Percentiles rank a stretch among this genome's conserved stretches.
Evolutionary conservation across 176 grass and related monocot genomes (phyloP).

Genomic region (Miscanthus lutarioriparius): DNA sequence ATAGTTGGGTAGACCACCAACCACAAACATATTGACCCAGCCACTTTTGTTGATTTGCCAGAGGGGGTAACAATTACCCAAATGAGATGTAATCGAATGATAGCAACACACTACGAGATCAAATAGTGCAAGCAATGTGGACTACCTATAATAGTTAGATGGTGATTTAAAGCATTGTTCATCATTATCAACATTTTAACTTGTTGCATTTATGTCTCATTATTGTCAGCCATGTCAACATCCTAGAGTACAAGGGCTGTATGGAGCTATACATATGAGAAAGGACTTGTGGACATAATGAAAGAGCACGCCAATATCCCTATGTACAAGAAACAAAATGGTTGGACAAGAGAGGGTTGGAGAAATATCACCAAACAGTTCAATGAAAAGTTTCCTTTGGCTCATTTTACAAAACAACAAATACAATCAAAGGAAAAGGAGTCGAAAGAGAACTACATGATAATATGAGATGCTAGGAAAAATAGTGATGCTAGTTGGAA

Average conservation of each 20-base stretch:
- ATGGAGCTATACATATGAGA: neutral
- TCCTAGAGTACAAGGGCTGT: neutral
- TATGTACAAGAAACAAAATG: neutral
- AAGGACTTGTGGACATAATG: neutral
- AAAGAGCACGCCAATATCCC: too few relatives aligned
- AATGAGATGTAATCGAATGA: neutral
- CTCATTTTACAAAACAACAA: neutral
- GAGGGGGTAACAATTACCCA: neutral
- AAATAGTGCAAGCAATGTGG: neutral
- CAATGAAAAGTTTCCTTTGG: neutral
- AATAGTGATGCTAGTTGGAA: neutral
- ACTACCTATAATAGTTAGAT: neutral
- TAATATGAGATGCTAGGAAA: neutral
- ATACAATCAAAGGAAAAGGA: neutral
- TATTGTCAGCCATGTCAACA: neutral
- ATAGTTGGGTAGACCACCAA: neutral
- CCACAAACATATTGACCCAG: neutral
- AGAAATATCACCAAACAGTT: neutral
- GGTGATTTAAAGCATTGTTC: neutral
- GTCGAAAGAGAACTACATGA: neutral
- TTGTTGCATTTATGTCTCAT: neutral
- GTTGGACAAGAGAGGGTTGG: neutral
- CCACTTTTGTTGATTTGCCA: neutral
- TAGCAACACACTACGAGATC: neutral
- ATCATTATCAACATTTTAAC: neutral